Percentiles rank a stretch among this genome's conserved stretches.
Conservation (phyloP, 495 filamentous ascomycete genomes). For the Podospora appendiculata region DNA sequence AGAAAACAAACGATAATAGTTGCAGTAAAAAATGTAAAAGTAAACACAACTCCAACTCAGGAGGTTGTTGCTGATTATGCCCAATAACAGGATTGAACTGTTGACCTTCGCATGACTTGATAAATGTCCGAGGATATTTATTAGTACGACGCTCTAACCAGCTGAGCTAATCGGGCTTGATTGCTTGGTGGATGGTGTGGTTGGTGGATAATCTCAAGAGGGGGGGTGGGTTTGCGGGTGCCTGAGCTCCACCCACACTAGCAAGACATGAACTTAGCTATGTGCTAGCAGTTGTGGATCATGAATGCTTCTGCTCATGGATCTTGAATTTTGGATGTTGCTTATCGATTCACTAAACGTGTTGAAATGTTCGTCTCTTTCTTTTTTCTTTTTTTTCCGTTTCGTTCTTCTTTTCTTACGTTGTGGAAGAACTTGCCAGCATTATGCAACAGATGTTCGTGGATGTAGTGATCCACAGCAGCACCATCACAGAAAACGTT, state of each 20-base stretch:
- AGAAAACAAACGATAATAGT: no score
- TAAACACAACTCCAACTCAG: no score
- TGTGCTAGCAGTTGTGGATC: neutral
- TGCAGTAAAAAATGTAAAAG: no score
- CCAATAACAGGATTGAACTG: neutral
- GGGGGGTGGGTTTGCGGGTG: neutral
- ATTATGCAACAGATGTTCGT: no score
- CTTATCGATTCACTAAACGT: no score
- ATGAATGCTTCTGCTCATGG: neutral
- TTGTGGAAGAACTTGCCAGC: no score
- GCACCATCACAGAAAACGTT: no score
- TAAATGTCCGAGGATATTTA: neutral
- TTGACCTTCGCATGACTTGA: neutral
- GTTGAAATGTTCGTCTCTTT: no score
- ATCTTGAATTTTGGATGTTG: neutral
- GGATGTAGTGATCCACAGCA: no score
- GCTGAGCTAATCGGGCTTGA: neutral
- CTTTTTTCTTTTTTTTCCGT: no score
- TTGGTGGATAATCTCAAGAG: neutral
- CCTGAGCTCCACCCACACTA: neutral
- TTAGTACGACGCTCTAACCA: neutral
- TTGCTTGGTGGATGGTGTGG: neutral
- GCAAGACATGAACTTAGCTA: neutral
- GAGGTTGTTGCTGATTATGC: neutral
- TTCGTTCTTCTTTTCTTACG: no score